A percentile compares a stretch with the other conserved stretches of the same genome.
These are phyloP conservation scores for Monosporascus sp. DNA, from an alignment of 2,329 filamentous ascomycete species.

Conservation along the genomic window DNA sequence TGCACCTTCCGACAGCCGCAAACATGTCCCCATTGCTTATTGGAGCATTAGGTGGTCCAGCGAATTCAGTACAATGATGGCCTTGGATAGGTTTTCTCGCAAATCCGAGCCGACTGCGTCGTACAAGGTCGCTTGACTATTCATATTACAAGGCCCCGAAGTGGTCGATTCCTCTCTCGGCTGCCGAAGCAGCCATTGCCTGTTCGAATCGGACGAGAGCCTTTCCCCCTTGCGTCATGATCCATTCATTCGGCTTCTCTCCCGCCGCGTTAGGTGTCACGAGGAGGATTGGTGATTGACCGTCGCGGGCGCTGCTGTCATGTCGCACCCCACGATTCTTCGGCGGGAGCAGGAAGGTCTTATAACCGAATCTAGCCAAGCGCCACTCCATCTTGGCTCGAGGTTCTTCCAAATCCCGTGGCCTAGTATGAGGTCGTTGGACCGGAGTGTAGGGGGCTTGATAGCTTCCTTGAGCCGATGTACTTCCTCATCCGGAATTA, in stretches of 20 bases:
- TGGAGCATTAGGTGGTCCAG: slow-evolving; percentile 29
- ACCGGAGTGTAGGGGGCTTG: slow-evolving; percentile 22
- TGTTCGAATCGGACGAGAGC: slow-evolving; percentile 41
- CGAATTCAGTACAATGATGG: slow-evolving; percentile 46
- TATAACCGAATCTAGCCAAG: slow-evolving; percentile 36
- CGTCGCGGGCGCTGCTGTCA: slow-evolving; percentile 6
- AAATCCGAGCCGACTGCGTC: slow-evolving; percentile 45
- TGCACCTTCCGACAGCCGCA: neutral
- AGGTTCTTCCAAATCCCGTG: slow-evolving; percentile 45
- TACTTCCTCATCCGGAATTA: slow-evolving; percentile 35
- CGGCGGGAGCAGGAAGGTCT: slow-evolving; percentile 19
- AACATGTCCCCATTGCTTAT: neutral
- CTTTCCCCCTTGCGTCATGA: slow-evolving; percentile 42
- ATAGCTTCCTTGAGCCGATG: slow-evolving; percentile 32
- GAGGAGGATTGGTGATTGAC: slow-evolving; percentile 25
- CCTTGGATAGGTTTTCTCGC: slow-evolving; percentile 42
- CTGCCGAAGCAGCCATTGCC: slow-evolving; percentile 28
- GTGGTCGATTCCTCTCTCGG: slow-evolving; percentile 35
- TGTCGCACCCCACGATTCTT: slow-evolving; percentile 10
- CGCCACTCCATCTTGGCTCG: slow-evolving; percentile 33
- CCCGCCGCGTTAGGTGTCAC: slow-evolving; percentile 42
- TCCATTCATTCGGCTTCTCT: slow-evolving; percentile 40
- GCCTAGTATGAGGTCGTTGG: slow-evolving; percentile 39
- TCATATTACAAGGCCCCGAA: slow-evolving; percentile 48
- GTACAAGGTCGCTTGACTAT: slow-evolving; percentile 40